A percentile compares a stretch with the other conserved stretches of the same genome.
phyloP scores from a whole-genome alignment of 148 eudicot species.

The Cornus controversa region DNA sequence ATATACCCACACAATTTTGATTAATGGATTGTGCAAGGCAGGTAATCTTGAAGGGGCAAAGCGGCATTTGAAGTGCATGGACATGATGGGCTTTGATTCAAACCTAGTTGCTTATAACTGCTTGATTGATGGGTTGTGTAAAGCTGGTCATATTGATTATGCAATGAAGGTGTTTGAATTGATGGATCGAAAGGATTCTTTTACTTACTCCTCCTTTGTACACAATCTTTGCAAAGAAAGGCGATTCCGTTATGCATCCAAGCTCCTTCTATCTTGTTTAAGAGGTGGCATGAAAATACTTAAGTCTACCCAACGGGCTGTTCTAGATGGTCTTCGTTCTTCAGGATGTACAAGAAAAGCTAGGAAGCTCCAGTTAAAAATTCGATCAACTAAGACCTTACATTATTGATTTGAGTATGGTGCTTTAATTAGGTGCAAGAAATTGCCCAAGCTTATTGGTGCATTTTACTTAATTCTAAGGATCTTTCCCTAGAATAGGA shows the following conservation, averaged over 20 bases:
- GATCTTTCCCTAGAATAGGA: neutral
- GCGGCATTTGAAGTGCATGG: constrained; percentile 46
- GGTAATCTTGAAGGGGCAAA: constrained; percentile 64
- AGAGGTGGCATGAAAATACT: constrained; percentile 54
- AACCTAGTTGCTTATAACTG: constrained; percentile 72
- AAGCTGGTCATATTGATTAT: constrained; percentile 49
- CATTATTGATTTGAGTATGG: constrained; percentile 23
- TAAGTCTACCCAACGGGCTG: constrained; percentile 62
- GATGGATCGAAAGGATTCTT: constrained; percentile 69
- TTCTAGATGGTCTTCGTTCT: constrained; percentile 53
- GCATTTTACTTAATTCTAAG: neutral
- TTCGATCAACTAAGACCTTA: constrained; percentile 42
- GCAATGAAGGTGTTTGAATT: constrained; percentile 67
- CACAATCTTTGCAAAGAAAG: constrained; percentile 79
- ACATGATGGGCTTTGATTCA: constrained; percentile 40
- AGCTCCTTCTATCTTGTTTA: constrained; percentile 65
- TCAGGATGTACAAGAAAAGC: constrained; percentile 46
- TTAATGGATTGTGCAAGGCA: constrained; percentile 80
- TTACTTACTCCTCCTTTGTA: constrained; percentile 81
- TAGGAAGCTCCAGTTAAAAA: constrained; percentile 47
- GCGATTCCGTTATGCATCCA: constrained; percentile 63
- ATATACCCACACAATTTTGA: constrained; percentile 78
- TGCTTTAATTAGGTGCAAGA: neutral
- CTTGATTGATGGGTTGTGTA: constrained; percentile 62
- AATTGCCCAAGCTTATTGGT: neutral